phyloP scores from a whole-genome alignment of 1,284 basidiomycete genomes.

The Takashimella koratensis region DNA sequence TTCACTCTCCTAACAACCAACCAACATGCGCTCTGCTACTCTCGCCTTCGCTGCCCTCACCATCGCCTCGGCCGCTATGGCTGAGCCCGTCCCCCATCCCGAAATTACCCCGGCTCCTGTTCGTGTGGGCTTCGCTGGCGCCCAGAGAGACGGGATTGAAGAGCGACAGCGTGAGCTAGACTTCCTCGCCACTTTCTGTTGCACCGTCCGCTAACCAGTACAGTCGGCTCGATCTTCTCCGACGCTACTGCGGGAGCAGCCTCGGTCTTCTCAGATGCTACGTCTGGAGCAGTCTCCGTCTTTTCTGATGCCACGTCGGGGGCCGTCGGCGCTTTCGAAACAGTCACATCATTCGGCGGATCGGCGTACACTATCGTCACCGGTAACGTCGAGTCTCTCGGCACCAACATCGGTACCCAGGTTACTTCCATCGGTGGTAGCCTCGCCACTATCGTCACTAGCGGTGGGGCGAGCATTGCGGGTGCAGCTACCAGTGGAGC shows the following conservation, averaged over 20 bases:
- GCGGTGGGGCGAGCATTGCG: conserved; percentile 5
- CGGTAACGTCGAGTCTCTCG: conserved; percentile 1
- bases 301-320: conserved; percentile 12
- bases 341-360: conserved; percentile 2
- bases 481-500: conserved; percentile 11
- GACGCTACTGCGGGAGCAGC: conserved; percentile 6
- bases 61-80: conserved; percentile 9
- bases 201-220: background rate
- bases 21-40: conserved; percentile 21
- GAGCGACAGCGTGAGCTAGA: conserved; percentile 14
- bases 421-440: background rate
- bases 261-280: conserved; percentile 3
- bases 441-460: conserved; percentile 3
- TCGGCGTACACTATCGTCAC: background rate
- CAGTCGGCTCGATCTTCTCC: conserved; percentile 10
- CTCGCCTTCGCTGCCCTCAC: conserved; percentile 14
- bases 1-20: too few relatives aligned
- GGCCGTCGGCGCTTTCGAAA: conserved; percentile 1
- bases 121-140: background rate
- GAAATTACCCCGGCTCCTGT: conserved; percentile 9
- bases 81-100: conserved; percentile 10
- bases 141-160: background rate
- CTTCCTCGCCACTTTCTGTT: background rate
- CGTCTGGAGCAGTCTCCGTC: conserved; percentile 8
- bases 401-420: background rate